Base-by-base conservation (phyloP, 2,329 filamentous ascomycete genomes). In the Phaeoacremonium minimum region DNA sequence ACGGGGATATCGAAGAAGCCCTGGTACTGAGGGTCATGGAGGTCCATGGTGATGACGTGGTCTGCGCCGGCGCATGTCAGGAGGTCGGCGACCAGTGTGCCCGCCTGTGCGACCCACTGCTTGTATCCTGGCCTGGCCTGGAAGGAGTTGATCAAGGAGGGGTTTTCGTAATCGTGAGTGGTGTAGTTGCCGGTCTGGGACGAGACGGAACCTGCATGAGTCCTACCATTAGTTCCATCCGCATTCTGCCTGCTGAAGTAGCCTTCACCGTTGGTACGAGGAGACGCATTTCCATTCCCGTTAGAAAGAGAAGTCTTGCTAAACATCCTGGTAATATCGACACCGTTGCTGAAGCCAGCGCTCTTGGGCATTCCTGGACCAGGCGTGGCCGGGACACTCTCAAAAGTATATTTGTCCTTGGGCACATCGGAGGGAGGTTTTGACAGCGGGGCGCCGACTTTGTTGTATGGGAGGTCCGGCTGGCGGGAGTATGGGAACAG, bases 1-100 rank as follows among this genome's bases (percentile, higher is more conserved):
- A 98, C 93, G 3, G 93, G 93, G 40, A 97, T 95, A 56, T 98
- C 91, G 57, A 98, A 97, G 72, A 96, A 98, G 36, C 93, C 93
- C 64, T 98, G 93, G 56, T 97, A 97, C 63, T 98, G 89, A 33
- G 91, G 87, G 60, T 96, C 91, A 57, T 91, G 87, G 39, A 98
- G 75, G 57, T 98, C 93, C 86, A 98, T 94, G 19, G 91, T 96
- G 58, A 97, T 96, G 57, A 95, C 84, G 39, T 55, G 52, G 41
- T 52, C 50, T 44, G 87, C 94, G 38, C 91, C 91, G 30, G 90
- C 90, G 3, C 89, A 94, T 61, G 95, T 88, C 38, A 97, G 75
- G 89, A 97, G 96, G 66, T 97, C 96, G 40, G 91, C 91, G 33
- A 98, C 85, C 39, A 98, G 75, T 18, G 90, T 97, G 42, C 93